Conservation (phyloP, 768 basidiomycete genomes). For the Gautieria morchelliformis region DNA sequence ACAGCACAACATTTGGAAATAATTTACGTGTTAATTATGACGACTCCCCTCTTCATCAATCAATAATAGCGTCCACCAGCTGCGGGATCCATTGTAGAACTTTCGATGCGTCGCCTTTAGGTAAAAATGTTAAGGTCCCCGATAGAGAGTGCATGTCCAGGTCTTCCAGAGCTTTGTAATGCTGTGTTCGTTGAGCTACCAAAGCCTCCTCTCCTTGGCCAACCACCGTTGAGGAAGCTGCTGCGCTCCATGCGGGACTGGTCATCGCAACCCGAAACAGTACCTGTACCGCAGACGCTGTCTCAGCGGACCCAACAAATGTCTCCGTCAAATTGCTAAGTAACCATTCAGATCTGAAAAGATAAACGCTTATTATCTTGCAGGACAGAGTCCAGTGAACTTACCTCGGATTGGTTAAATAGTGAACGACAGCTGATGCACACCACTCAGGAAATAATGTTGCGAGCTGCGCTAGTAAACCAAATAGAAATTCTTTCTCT, state of each 20-base stretch:
- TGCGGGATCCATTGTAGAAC: conserved; percentile 72
- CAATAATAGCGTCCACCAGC: conserved; percentile 26
- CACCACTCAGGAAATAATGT: conserved; percentile 61
- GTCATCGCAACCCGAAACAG: conserved; percentile 64
- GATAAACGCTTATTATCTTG: neutral
- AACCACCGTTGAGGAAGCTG: conserved; percentile 51
- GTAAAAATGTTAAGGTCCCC: conserved; percentile 63
- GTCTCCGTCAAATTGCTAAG: conserved; percentile 68
- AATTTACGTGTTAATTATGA: neutral
- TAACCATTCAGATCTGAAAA: conserved; percentile 57
- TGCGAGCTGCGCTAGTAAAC: conserved; percentile 63
- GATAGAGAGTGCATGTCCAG: conserved; percentile 66
- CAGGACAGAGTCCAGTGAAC: neutral
- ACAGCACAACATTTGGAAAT: neutral
- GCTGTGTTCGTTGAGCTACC: conserved; percentile 38
- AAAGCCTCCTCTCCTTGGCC: conserved; percentile 50
- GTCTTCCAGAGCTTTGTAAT: conserved; percentile 56
- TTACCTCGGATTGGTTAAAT: neutral
- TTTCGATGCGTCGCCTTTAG: conserved; percentile 37
- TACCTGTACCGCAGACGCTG: conserved; percentile 53
- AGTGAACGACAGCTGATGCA: conserved; percentile 53
- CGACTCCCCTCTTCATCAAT: neutral
- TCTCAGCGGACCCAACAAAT: conserved; percentile 62
- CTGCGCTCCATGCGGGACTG: conserved; percentile 35
- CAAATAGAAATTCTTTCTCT: conserved; percentile 75